Conservation (phyloP, 192 early-diverging fungal species). For the Neocallimastix lanati region DNA sequence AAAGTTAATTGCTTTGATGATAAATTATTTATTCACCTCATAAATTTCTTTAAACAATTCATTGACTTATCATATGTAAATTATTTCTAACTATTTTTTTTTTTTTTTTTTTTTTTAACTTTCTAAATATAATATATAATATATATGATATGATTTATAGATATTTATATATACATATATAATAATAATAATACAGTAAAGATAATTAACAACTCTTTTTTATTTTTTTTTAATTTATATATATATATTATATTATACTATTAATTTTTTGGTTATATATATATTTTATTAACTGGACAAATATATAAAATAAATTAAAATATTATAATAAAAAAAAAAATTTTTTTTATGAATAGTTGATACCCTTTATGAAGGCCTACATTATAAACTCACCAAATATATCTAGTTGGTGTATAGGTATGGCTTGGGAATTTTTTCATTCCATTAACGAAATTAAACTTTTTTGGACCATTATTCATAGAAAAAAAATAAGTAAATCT, state of each 20-base stretch:
- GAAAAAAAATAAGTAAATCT: not conserved
- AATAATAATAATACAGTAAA: too few species aligned
- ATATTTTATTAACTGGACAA: too few species aligned
- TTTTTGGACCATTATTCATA: not conserved
- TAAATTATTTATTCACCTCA: not conserved
- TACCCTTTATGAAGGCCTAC: not conserved
- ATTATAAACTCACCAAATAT: not conserved
- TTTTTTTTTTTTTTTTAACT: too few species aligned
- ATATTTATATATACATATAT: too few species aligned
- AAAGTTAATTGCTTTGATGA: not conserved
- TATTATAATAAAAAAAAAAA: too few species aligned
- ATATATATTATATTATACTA: not conserved
- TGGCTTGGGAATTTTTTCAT: not conserved
- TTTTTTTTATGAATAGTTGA: too few species aligned
- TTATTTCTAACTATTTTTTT: too few species aligned
- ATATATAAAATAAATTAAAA: too few species aligned
- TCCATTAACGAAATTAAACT: not conserved
- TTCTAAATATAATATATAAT: too few species aligned
- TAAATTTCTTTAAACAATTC: not conserved
- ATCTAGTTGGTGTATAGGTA: not conserved
- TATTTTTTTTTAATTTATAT: not conserved
- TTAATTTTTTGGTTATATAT: too few species aligned
- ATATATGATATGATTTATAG: too few species aligned
- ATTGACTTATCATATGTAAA: not conserved
- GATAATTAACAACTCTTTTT: too few species aligned